These are phyloP conservation scores for Orbilia javanica DNA, from an alignment of 2,329 filamentous ascomycete genomes.

Conservation along the genomic window DNA sequence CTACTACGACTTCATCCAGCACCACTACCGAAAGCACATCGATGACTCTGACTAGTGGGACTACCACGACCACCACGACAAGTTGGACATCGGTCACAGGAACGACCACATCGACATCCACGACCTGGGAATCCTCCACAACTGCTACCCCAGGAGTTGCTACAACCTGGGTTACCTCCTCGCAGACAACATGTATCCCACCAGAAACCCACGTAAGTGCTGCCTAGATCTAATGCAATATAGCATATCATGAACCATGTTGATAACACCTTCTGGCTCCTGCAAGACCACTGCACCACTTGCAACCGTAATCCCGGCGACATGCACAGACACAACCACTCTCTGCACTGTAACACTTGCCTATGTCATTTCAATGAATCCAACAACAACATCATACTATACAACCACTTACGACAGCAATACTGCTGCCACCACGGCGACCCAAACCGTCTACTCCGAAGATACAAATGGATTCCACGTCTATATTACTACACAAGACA, in stretches of 20 bases:
- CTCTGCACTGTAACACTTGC: slow-evolving; percentile 49
- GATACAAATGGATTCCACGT: slow-evolving; percentile 56
- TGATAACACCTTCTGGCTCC: too few relatives aligned
- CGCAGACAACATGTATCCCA: slow-evolving; percentile 44
- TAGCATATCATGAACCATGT: too few relatives aligned
- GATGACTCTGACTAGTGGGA: slow-evolving; percentile 45
- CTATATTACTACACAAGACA: slow-evolving; percentile 46
- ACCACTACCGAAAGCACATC: slow-evolving; percentile 34
- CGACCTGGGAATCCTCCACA: slow-evolving; percentile 12
- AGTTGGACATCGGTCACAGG: slow-evolving; percentile 43
- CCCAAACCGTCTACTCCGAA: slow-evolving; percentile 50
- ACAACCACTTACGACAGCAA: slow-evolving; percentile 37
- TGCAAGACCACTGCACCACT: slow-evolving; percentile 36
- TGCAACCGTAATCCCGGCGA: not conserved
- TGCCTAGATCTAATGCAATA: not conserved
- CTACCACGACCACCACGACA: slow-evolving; percentile 43
- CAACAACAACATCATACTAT: slow-evolving; percentile 44
- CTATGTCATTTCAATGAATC: slow-evolving; percentile 49
- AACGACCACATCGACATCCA: slow-evolving; percentile 45
- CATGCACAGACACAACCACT: slow-evolving; percentile 39
- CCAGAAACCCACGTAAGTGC: slow-evolving; percentile 42
- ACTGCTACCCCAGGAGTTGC: slow-evolving; percentile 16
- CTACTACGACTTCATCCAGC: slow-evolving; percentile 41
- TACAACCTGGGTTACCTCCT: slow-evolving; percentile 45
- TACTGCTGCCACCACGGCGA: slow-evolving; percentile 33